phyloP scores from a whole-genome alignment of 345 rosid genomes.

The Diplotaxis tenuifolia region DNA sequence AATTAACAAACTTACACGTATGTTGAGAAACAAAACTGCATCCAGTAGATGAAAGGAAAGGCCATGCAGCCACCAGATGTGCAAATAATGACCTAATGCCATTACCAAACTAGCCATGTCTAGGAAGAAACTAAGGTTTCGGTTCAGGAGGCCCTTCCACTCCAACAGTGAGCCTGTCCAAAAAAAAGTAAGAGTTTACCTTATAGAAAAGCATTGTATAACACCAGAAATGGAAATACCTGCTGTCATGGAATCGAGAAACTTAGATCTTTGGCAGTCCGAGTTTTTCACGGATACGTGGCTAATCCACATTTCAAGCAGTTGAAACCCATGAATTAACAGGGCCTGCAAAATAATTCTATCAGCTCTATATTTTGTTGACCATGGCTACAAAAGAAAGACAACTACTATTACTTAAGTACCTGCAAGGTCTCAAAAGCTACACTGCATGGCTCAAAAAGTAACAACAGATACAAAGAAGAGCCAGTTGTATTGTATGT shows the following conservation, averaged over 20 bases:
- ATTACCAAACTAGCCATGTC: constrained; percentile 87
- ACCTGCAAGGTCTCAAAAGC: constrained; percentile 48
- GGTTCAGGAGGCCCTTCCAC: constrained; percentile 87
- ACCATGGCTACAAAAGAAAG: constrained; percentile 2
- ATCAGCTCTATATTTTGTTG: not conserved
- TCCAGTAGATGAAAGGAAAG: constrained; percentile 93
- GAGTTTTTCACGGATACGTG: constrained; percentile 58
- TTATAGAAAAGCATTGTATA: not conserved
- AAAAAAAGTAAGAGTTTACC: constrained; percentile 5
- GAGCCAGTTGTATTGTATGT: constrained; percentile 38
- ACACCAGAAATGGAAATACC: constrained; percentile 42
- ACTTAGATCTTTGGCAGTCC: constrained; percentile 60
- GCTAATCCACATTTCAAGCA: constrained; percentile 83
- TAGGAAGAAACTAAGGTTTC: constrained; percentile 82
- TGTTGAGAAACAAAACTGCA: constrained; percentile 81
- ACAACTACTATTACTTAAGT: constrained; percentile 7
- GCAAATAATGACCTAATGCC: constrained; percentile 91
- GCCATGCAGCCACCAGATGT: constrained; percentile 97
- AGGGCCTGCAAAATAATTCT: constrained; percentile 53
- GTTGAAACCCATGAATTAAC: constrained; percentile 89
- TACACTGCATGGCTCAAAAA: constrained; percentile 45
- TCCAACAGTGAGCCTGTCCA: constrained; percentile 79
- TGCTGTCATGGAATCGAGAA: constrained; percentile 63
- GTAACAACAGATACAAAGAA: constrained; percentile 39
- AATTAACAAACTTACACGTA: constrained; percentile 62